Evolutionary conservation across 495 filamentous ascomycete species (phyloP).

Genomic region (Penicillium arizonense): DNA sequence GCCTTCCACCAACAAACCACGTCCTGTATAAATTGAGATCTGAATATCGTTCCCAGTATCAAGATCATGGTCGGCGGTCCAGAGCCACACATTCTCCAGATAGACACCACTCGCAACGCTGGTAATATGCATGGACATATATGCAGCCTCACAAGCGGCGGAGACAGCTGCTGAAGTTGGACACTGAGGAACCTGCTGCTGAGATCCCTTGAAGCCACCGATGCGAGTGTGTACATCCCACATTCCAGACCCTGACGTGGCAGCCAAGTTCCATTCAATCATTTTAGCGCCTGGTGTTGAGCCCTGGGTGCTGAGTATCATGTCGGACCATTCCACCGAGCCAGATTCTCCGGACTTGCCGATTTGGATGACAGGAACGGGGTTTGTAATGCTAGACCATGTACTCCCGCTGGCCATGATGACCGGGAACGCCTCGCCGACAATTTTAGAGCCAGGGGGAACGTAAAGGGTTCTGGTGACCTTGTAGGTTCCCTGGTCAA

Average conservation of each 20-base stretch:
- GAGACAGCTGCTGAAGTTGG: constrained; percentile 38
- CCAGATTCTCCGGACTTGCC: constrained; percentile 54
- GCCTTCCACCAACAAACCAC: constrained; percentile 63
- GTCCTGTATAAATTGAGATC: constrained; percentile 68
- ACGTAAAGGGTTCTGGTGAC: constrained; percentile 47
- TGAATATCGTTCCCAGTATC: constrained; percentile 56
- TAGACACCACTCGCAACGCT: constrained; percentile 47
- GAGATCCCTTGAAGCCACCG: constrained; percentile 54
- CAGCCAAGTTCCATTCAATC: constrained; percentile 70
- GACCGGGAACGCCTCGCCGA: constrained; percentile 60
- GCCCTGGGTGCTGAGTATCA: constrained; percentile 61
- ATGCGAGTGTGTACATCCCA: constrained; percentile 61
- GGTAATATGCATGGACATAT: constrained; percentile 68
- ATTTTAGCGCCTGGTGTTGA: constrained; percentile 63
- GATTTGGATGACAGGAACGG: constrained; percentile 64
- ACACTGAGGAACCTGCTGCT: constrained; percentile 49
- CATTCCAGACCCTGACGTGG: constrained; percentile 46
- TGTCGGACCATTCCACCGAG: constrained; percentile 56
- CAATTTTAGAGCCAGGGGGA: constrained; percentile 41
- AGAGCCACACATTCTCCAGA: constrained; percentile 68
- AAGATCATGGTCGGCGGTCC: constrained; percentile 74
- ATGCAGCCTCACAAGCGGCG: constrained; percentile 59
- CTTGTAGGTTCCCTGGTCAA: constrained; percentile 49
- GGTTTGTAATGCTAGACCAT: constrained; percentile 59
- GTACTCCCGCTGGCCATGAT: constrained; percentile 61